A percentile compares a stretch with the other conserved stretches of the same genome.
Evolutionary conservation across 257 asterid genomes (phyloP).

Genomic region (Fraxinus cuspidata): DNA sequence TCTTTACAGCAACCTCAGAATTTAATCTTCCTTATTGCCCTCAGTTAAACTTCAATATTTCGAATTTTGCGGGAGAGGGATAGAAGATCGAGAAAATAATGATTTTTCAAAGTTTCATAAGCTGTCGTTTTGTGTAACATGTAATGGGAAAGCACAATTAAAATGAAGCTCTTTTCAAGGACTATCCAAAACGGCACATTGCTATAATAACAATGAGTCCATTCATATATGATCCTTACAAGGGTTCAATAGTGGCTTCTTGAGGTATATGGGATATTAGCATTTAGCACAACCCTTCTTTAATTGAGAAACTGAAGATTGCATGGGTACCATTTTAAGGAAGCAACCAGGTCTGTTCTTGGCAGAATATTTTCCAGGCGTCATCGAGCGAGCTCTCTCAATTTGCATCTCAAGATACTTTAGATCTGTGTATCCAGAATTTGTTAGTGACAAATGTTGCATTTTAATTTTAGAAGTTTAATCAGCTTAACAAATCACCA

Average conservation of each 20-base stretch:
- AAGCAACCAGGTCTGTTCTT: constrained; percentile 74
- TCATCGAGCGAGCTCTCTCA: constrained; percentile 66
- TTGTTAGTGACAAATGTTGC: constrained; percentile 15
- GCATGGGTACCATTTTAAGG: constrained; percentile 69
- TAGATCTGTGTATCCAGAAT: constrained; percentile 49
- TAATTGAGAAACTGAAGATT: constrained; percentile 3
- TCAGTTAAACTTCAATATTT: background rate
- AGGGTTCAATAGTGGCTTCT: constrained; percentile 6
- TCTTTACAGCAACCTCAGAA: background rate
- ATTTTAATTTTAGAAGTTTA: constrained; percentile 7
- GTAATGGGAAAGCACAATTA: background rate
- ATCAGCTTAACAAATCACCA: constrained; percentile 21
- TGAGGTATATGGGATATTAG: constrained; percentile 3
- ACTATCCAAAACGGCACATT: background rate
- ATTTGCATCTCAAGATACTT: constrained; percentile 62
- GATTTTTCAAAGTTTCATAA: background rate
- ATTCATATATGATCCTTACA: constrained; percentile 13
- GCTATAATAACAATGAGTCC: background rate
- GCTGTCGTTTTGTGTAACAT: background rate
- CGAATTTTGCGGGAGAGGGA: background rate
- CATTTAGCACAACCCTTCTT: constrained; percentile 4
- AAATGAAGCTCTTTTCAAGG: background rate
- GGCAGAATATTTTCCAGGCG: constrained; percentile 61
- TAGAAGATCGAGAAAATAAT: background rate
- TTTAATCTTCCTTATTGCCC: background rate